phyloP scores from a whole-genome alignment of 2,329 filamentous ascomycete genomes.

The Arthroderma uncinatum region DNA sequence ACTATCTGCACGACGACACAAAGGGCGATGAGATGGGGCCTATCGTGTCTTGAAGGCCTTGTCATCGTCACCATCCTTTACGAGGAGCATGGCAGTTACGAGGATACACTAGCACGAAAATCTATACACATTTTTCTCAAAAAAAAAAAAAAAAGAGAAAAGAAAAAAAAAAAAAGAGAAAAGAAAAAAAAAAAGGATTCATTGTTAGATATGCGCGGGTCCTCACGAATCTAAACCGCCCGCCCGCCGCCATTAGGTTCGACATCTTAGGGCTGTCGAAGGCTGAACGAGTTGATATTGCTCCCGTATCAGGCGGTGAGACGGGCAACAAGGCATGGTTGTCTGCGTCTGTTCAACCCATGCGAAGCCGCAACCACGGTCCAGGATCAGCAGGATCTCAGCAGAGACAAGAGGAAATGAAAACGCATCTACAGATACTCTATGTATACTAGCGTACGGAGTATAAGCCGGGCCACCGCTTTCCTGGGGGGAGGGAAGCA shows the following conservation, averaged over 20 bases:
- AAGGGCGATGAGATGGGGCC: conserved; percentile 6
- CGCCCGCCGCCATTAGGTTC: not conserved
- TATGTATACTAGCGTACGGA: not conserved
- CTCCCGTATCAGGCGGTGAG: conserved; percentile 2
- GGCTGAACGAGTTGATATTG: not conserved
- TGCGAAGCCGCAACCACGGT: conserved; percentile 3
- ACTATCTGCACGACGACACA: conserved; percentile 14
- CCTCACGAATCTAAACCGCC: not conserved
- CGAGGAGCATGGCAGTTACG: not conserved
- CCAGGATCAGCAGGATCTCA: not conserved
- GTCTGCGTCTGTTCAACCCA: conserved; percentile 1
- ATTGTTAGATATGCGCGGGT: not conserved
- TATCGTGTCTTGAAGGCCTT: conserved; percentile 3
- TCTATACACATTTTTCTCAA: not conserved
- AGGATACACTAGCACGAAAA: not conserved
- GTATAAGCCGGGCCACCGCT: not conserved
- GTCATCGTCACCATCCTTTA: not conserved
- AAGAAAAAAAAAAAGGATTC: too few species aligned
- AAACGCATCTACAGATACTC: not conserved
- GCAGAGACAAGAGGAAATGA: not conserved
- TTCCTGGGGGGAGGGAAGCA: not conserved
- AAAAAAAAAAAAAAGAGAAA: not conserved
- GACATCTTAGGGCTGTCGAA: conserved; percentile 2
- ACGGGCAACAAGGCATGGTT: conserved; percentile 1
- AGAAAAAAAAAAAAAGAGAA: too few species aligned